Evolutionary conservation across 2,329 filamentous ascomycete genomes (phyloP).

Genomic region (Alternaria postmessia): DNA sequence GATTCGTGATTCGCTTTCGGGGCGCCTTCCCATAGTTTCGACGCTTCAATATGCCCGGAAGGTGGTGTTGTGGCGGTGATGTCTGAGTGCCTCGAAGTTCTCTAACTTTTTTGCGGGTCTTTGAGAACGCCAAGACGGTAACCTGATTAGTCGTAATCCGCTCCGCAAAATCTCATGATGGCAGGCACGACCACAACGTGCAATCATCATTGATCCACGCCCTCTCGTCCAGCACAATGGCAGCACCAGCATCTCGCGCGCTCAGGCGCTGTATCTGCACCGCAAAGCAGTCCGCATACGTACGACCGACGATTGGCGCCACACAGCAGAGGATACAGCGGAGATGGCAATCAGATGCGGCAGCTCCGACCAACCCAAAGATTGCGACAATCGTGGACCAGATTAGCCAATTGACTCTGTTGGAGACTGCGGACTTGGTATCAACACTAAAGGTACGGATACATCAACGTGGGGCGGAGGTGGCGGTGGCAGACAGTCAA

Average conservation of each 20-base stretch:
- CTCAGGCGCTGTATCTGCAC: constrained; percentile 56
- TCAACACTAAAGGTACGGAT: constrained; percentile 84
- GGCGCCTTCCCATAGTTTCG: constrained; percentile 49
- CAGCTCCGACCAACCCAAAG: constrained; percentile 78
- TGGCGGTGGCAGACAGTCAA: not conserved
- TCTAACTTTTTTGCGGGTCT: constrained; percentile 39
- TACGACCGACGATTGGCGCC: constrained; percentile 44
- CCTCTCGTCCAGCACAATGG: constrained; percentile 48
- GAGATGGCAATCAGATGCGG: constrained; percentile 86
- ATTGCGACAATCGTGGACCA: constrained; percentile 95
- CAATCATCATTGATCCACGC: constrained; percentile 26
- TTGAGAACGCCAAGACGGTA: constrained; percentile 35
- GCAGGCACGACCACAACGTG: constrained; percentile 28
- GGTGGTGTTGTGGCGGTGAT: constrained; percentile 27
- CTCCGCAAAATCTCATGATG: constrained; percentile 42
- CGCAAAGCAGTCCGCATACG: constrained; percentile 33
- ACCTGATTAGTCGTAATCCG: constrained; percentile 28
- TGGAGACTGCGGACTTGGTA: constrained; percentile 97
- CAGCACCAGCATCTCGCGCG: constrained; percentile 54
- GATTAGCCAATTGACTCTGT: constrained; percentile 95
- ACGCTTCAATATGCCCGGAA: constrained; percentile 35
- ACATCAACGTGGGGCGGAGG: not conserved
- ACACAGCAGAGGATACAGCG: constrained; percentile 59
- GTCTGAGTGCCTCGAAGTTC: constrained; percentile 22
- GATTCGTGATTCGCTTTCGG: constrained; percentile 23